These are phyloP conservation scores for Dalbergia cochinchinensis DNA, from an alignment of 306 rosid genomes.

Conservation along the genomic window DNA sequence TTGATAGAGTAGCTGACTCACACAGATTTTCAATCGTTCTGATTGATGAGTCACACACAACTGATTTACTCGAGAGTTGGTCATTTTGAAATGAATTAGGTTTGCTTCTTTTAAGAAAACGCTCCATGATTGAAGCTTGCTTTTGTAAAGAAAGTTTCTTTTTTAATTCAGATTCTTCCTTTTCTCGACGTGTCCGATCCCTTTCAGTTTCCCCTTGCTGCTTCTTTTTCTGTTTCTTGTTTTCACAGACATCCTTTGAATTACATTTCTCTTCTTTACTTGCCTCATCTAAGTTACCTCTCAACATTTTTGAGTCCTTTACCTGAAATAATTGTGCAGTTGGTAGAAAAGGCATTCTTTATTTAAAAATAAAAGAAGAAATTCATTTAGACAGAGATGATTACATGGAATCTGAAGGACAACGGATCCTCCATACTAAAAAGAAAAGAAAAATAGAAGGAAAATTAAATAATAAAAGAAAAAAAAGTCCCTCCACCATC, in stretches of 20 bases:
- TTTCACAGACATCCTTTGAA: slow-evolving; percentile 60
- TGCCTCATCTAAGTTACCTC: slow-evolving; percentile 57
- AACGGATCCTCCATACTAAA: not conserved
- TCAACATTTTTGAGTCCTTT: slow-evolving; percentile 55
- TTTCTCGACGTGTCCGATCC: slow-evolving; percentile 68
- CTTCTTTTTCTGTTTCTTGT: slow-evolving; percentile 61
- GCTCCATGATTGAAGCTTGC: slow-evolving; percentile 80
- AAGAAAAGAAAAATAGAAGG: not conserved
- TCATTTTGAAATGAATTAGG: slow-evolving; percentile 44
- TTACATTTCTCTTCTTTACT: slow-evolving; percentile 60
- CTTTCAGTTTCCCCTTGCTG: slow-evolving; percentile 71
- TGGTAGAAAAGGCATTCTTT: slow-evolving; percentile 2
- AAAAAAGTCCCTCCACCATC: not conserved
- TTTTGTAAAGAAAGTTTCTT: slow-evolving; percentile 66
- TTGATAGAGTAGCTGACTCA: slow-evolving; percentile 57
- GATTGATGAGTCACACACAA: slow-evolving; percentile 35
- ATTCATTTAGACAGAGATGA: not conserved
- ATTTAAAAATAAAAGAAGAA: not conserved
- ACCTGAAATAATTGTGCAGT: slow-evolving; percentile 53
- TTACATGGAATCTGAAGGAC: not conserved
- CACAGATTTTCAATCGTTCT: slow-evolving; percentile 44
- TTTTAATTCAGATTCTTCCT: slow-evolving; percentile 71
- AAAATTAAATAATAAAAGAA: not conserved
- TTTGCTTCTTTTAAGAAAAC: slow-evolving; percentile 68
- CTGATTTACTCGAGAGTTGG: slow-evolving; percentile 44